Evolutionary conservation across 441 rosid species (phyloP), one percentile per base, ranked within the genome.

Genomic region (Euphorbia celastroides): DNA sequence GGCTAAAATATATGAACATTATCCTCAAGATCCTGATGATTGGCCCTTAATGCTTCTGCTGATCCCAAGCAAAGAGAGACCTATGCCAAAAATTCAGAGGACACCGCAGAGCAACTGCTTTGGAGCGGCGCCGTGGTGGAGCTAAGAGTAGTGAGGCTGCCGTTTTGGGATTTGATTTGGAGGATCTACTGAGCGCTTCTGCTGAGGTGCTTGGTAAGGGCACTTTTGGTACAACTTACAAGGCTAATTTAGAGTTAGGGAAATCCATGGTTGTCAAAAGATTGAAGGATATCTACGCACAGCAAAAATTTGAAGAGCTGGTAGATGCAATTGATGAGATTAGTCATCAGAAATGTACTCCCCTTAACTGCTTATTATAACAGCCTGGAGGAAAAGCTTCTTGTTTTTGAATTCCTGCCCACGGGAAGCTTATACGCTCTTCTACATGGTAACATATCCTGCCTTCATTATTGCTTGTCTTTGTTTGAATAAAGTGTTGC

Each of bases 361-460:
- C 96, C 95, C 0, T 71, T 95, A 62, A 81, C 92, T 70, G 99
- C 98, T 61, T 92, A 92, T 72, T 95, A 92, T 77, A 88, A 73
- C 66, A 92, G 95, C 79, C 81, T 70, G 25, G 99, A 92, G 31
- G 98, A 91, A 74, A 92, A 87, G 83, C 90, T 94, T 78, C 86
- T 94, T 69, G 96, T 92, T 61, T 83, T 79, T 79, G 99, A 89
- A 75, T 86, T 84, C 82, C 78, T 94, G 96, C 79, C 92, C 8
- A 87, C 81, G 85, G 99, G 99, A 72, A 95, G 99, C 85, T 82
- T 95, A 70, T 90, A 98, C 44, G 97, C 98, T 19, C 95, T 92
- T 63, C 76, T 95, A 68, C 98, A 95, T 64, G 99, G 99, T 95
- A 9, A 34, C n/a, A n/a, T n/a, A n/a, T n/a, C n/a, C n/a, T n/a